Evolutionary conservation across 768 basidiomycete genomes (phyloP), one percentile per base, ranked within the genome.

Genomic region (Leccinellum albellum): DNA sequence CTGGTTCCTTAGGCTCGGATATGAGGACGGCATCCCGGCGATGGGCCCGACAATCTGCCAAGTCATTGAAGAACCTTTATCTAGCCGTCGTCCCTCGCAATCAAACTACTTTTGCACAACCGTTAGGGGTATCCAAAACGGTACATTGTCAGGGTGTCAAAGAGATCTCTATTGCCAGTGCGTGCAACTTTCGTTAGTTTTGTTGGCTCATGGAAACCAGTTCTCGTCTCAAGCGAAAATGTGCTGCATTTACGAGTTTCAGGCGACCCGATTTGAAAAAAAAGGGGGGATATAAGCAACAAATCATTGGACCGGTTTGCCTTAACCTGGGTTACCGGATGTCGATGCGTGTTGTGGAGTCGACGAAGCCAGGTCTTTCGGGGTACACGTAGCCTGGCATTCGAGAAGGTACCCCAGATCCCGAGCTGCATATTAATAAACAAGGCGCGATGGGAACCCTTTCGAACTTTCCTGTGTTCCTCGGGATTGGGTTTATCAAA

Each of bases 361-460:
- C 23, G 35, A 53, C 37, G 53, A 60, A 57, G 44, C 50, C 35
- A 53, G 59, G 50, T 40, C 46, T 32, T 45, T 44, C 32, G 52
- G 50, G 48, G 55, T 37, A 51, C 37, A 51, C 23, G 35, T 20
- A 24, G 45, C n/a, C n/a, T n/a, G n/a, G 61, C 61, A 62, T 46
- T 44, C 50, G 51, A 45, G 56, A 60, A 63, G 29, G 61, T 32
- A 70, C 69, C 70, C 69, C 59, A 60, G 68, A 70, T 72, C 64
- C 68, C 63, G 66, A 66, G 48, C 49, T 55, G 52, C 60, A 32
- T 44, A 37, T 45, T 49, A 51, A 59, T 51, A 60, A 61, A 65
- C 55, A 28, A 23, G 52, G 59, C 3, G 28, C 32, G 54, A 59
- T 58, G 58, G 56, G 63, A 52, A 53, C 32, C 35, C 35, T 17